A percentile compares a stretch with the other conserved stretches of the same genome.
Conservation (phyloP, 2,329 filamentous ascomycete species). For the Thyridium curvatum region DNA sequence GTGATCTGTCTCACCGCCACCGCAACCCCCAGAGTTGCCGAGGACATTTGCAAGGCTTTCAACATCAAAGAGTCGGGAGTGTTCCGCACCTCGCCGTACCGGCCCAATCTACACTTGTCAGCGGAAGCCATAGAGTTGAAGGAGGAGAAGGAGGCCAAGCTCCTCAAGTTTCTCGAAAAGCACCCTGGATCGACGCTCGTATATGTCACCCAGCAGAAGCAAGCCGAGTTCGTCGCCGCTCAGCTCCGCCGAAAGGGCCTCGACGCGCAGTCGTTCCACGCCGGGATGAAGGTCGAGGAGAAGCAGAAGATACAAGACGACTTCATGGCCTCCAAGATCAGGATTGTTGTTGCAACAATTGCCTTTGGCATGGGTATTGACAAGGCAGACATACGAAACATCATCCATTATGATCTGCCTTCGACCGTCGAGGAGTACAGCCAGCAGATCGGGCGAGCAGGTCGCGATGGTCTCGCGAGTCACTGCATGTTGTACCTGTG, state of each 20-base stretch:
- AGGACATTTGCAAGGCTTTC: conserved; percentile 48
- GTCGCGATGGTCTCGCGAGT: conserved; percentile 44
- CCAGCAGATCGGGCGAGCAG: conserved; percentile 50
- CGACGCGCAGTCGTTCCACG: conserved; percentile 40
- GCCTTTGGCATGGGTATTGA: conserved; percentile 57
- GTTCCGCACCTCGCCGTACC: conserved; percentile 53
- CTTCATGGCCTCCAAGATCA: conserved; percentile 39
- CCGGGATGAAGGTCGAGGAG: conserved; percentile 36
- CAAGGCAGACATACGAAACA: conserved; percentile 47
- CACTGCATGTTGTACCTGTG: conserved; percentile 53
- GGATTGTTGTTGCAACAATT: conserved; percentile 48
- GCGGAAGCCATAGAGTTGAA: conserved; percentile 35
- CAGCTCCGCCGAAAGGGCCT: conserved; percentile 29
- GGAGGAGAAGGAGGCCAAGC: conserved; percentile 35
- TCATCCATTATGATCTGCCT: conserved; percentile 46
- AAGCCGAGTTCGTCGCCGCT: conserved; percentile 37
- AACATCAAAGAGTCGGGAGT: conserved; percentile 40
- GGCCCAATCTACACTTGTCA: conserved; percentile 50
- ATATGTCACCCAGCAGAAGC: conserved; percentile 51
- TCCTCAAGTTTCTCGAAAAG: conserved; percentile 40
- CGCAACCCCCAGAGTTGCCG: conserved; percentile 47
- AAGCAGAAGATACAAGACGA: conserved; percentile 43
- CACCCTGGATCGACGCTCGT: conserved; percentile 52
- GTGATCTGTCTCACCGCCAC: conserved; percentile 56
- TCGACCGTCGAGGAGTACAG: conserved; percentile 50